Conservation (phyloP, 345 rosid genomes). For the Iberis pinnata region DNA sequence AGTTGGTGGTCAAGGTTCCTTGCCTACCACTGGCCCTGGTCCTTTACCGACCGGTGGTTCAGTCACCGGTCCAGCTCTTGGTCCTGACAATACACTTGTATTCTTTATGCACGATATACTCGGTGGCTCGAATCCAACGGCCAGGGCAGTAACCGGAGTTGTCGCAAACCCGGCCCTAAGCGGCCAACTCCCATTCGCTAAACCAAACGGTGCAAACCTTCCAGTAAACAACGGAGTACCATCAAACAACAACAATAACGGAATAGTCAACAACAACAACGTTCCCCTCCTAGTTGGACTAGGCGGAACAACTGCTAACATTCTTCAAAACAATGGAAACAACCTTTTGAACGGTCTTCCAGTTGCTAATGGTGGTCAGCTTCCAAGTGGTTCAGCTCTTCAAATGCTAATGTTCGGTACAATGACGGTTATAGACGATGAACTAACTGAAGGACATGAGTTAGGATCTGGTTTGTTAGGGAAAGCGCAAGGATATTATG, state of each 20-base stretch:
- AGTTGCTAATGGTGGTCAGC: constrained; percentile 43
- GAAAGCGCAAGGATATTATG: constrained; percentile 81
- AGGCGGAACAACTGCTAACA: constrained; percentile 49
- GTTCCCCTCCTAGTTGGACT: constrained; percentile 77
- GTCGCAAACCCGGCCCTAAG: constrained; percentile 57
- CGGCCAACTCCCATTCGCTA: constrained; percentile 78
- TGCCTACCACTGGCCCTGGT: constrained; percentile 17
- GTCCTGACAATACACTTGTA: constrained; percentile 31
- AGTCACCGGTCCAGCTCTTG: constrained; percentile 12
- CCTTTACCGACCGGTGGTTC: constrained; percentile 12
- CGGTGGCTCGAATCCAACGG: constrained; percentile 67
- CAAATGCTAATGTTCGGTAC: constrained; percentile 82
- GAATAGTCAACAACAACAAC: constrained; percentile 70
- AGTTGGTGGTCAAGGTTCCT: constrained; percentile 19
- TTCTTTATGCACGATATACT: constrained; percentile 84
- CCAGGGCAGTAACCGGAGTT: constrained; percentile 65
- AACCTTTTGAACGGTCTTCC: constrained; percentile 40
- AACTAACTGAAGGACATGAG: constrained; percentile 63
- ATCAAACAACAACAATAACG: constrained; percentile 51
- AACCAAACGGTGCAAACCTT: constrained; percentile 74
- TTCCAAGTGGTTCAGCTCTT: constrained; percentile 43
- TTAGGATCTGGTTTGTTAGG: constrained; percentile 62
- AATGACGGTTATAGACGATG: constrained; percentile 71
- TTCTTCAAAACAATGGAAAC: constrained; percentile 42
- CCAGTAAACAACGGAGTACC: constrained; percentile 60